Base-by-base conservation (phyloP, 2,329 filamentous ascomycete genomes). In the Sclerotinia borealis region DNA sequence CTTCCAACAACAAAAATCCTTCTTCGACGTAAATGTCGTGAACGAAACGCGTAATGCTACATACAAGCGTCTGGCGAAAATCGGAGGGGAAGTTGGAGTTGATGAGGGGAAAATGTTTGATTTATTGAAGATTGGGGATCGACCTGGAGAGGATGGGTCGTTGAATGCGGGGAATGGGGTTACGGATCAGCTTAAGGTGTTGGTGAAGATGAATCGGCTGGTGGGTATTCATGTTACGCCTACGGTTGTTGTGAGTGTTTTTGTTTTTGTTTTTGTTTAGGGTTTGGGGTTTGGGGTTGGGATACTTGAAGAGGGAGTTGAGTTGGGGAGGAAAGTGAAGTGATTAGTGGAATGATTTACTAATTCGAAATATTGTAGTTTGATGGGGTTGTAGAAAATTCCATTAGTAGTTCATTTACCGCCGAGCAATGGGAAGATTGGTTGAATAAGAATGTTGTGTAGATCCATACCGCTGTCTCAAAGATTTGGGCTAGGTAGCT, bases 161-260 rank as follows among this genome's bases (percentile, higher is more conserved):
- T 75, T 92, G 75, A 98, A 98, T 74, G 75, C 74, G 10, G 93
- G 93, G 0, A 97, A 98, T 75, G 79, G 80, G 63, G 88, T 96
- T 59, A 97, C 93, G 29, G 83, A 89, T 74, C 92, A 96, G 75
- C 76, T 97, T 62, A 97, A 96, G 81, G 77, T 91, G 55, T 79
- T 93, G 71, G 85, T 93, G 66, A 96, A 93, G 83, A 88, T 88
- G 75, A 84, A 91, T 71, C 81, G 93, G 49, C 77, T 95, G 69
- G 83, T 90, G 10, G 90, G 93, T 15, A 85, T 96, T 49, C 93
- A 98, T 79, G 91, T 97, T 47, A 93, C 91, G 48, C 93, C 93
- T 1, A 97, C 93, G 0, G 92, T 93, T 25, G 81, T 96, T 56
- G 54, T 58, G 54, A 58, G 54, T 58, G 7, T 11, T 52, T 37